These are phyloP conservation scores for Cladosporium colombiae DNA, from an alignment of 2,329 filamentous ascomycete species.

Conservation along the genomic window DNA sequence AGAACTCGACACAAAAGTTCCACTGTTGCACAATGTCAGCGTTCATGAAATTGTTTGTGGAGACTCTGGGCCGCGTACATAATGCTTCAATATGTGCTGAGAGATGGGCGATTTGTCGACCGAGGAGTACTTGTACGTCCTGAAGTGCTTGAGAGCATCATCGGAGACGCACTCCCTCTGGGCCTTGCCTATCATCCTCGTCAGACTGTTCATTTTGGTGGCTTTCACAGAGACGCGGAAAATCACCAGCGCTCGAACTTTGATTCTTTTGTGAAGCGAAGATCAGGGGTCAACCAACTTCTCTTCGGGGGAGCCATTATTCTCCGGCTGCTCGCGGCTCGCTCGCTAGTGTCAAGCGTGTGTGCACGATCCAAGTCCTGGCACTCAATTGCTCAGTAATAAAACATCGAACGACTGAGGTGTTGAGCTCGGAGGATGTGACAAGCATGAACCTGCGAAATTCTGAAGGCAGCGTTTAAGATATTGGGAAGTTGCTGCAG, in stretches of 20 bases:
- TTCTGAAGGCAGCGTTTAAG: not conserved
- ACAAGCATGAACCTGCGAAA: constrained; percentile 7
- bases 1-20: constrained; percentile 89
- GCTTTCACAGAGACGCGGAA: constrained; percentile 12
- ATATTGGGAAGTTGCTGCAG: constrained; percentile 2
- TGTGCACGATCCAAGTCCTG: constrained; percentile 11
- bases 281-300: constrained; percentile 18
- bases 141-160: constrained; percentile 86
- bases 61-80: constrained; percentile 62
- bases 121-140: constrained; percentile 94
- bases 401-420: constrained; percentile 3
- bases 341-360: constrained; percentile 16
- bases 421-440: not conserved
- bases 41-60: not conserved
- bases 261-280: constrained; percentile 10
- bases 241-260: constrained; percentile 13
- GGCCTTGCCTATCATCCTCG: constrained; percentile 14
- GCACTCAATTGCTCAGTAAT: not conserved
- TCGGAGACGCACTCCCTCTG: constrained; percentile 68
- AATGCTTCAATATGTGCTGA: constrained; percentile 89
- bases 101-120: constrained; percentile 96
- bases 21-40: constrained; percentile 60
- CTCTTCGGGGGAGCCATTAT: constrained; percentile 17
- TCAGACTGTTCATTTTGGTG: constrained; percentile 12
- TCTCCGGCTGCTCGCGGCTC: constrained; percentile 8